Evolutionary conservation across 768 basidiomycete genomes (phyloP).

Genomic region (Tremella yokohamensis): DNA sequence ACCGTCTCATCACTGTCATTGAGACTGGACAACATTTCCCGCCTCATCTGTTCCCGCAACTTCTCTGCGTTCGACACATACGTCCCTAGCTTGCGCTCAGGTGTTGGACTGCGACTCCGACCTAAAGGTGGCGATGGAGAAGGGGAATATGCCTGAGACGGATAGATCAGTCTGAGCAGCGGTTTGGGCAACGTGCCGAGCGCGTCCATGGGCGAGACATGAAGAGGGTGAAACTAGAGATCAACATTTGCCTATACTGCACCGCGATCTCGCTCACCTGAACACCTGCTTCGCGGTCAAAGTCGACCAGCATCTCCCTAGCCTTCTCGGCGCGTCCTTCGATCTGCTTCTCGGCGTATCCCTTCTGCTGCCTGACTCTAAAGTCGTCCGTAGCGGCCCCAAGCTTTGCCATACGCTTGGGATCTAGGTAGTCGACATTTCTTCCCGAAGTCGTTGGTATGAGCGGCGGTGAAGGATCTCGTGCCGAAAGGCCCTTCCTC

Average conservation of each 20-base stretch:
- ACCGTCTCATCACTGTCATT: constrained; percentile 19
- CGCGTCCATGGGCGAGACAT: constrained; percentile 40
- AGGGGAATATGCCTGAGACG: constrained; percentile 29
- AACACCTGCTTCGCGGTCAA: constrained; percentile 39
- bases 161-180: constrained; percentile 39
- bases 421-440: constrained; percentile 37
- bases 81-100: constrained; percentile 6
- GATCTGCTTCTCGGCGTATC: constrained; percentile 34
- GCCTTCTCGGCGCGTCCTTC: constrained; percentile 40
- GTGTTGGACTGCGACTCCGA: constrained; percentile 4
- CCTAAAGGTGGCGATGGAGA: constrained; percentile 2
- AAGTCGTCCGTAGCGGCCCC: constrained; percentile 38
- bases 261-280: constrained; percentile 27
- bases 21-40: constrained; percentile 39
- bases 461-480: constrained; percentile 40
- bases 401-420: constrained; percentile 31
- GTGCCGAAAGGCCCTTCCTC: constrained; percentile 36
- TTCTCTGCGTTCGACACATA: constrained; percentile 41
- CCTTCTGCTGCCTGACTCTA: constrained; percentile 31
- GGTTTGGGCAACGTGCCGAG: constrained; percentile 39
- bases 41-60: constrained; percentile 41
- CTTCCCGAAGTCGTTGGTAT: constrained; percentile 22
- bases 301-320: constrained; percentile 36
- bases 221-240: constrained; percentile 48
- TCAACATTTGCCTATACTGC: not conserved